These are phyloP conservation scores for Globisporangium cylindrosporum DNA, from an alignment of 352 stramenopile species.

Conservation along the genomic window DNA sequence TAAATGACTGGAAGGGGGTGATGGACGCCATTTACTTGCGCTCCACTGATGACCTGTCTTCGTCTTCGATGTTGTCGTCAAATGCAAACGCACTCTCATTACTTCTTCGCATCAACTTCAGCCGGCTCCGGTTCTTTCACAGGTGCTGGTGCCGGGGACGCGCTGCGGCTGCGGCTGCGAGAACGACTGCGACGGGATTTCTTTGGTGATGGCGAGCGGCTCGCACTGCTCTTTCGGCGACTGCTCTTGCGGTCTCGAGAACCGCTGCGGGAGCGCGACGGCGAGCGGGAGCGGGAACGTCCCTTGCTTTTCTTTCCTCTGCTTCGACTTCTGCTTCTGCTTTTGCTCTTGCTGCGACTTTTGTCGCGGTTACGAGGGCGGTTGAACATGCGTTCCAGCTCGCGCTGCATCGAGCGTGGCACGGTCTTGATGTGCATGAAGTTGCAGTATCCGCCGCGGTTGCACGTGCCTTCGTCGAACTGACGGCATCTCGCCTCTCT, in stretches of 20 bases:
- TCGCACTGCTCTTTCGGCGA: conserved; percentile 39
- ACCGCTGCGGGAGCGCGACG: conserved; percentile 46
- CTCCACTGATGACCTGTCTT: not conserved
- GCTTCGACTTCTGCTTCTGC: conserved; percentile 49
- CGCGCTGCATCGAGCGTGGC: conserved; percentile 73
- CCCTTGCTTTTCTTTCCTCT: conserved; percentile 36
- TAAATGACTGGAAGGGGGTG: not conserved
- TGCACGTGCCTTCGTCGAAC: conserved; percentile 98
- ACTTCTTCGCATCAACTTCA: conserved; percentile 15
- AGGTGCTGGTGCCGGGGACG: conserved; percentile 7
- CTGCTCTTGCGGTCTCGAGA: conserved; percentile 36
- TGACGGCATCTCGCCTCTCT: conserved; percentile 96
- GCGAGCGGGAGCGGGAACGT: conserved; percentile 21
- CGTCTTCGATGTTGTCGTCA: not conserved
- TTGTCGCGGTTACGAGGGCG: conserved; percentile 35
- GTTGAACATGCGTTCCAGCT: conserved; percentile 87
- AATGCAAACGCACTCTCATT: conserved; percentile 8
- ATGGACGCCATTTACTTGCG: not conserved
- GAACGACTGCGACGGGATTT: conserved; percentile 46
- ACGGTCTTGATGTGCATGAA: conserved; percentile 99
- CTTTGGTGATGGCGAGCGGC: conserved; percentile 46
- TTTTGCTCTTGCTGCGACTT: conserved; percentile 45
- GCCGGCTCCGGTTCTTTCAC: conserved; percentile 18
- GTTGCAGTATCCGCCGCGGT: conserved; percentile 98
- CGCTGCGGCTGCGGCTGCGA: conserved; percentile 47